A percentile compares a stretch with the other conserved stretches of the same genome.
These are phyloP conservation scores for Clavaria fumosa DNA, from an alignment of 768 basidiomycete species.

Conservation along the genomic window DNA sequence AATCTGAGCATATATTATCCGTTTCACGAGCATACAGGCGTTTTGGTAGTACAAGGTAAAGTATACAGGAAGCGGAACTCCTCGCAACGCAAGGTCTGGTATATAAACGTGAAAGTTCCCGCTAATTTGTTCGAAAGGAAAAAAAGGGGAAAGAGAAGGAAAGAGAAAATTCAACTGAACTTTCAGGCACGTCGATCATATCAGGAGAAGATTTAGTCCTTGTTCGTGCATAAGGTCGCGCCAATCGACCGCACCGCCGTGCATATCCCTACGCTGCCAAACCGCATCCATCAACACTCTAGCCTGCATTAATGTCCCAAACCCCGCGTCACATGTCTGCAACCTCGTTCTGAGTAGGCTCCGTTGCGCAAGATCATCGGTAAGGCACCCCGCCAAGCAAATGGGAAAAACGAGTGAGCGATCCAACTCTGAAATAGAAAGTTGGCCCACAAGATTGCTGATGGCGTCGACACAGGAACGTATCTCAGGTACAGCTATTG, in stretches of 20 bases:
- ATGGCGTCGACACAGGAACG: slow-evolving; percentile 37
- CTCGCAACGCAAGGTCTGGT: too few species aligned
- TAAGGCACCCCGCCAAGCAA: slow-evolving; percentile 58
- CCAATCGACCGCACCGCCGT: slow-evolving; percentile 40
- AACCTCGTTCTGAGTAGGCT: slow-evolving; percentile 46
- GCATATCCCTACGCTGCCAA: slow-evolving; percentile 51
- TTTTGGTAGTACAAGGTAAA: too few species aligned
- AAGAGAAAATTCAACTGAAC: too few species aligned
- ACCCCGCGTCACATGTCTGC: slow-evolving; percentile 35
- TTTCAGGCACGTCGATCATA: too few species aligned
- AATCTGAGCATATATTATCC: too few species aligned
- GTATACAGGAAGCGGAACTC: too few species aligned
- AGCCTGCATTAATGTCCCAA: slow-evolving; percentile 45
- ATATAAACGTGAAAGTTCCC: too few species aligned
- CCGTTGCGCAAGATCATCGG: slow-evolving; percentile 42
- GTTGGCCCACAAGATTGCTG: slow-evolving; percentile 33
- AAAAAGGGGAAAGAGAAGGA: too few species aligned
- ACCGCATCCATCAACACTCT: slow-evolving; percentile 49
- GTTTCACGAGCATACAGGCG: too few species aligned
- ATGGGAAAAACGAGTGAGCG: slow-evolving; percentile 58
- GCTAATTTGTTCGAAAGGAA: too few species aligned
- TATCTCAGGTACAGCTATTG: slow-evolving; percentile 58
- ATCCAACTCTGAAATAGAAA: slow-evolving; percentile 46
- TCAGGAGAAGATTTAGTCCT: slow-evolving; percentile 32
- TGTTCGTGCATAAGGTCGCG: slow-evolving; percentile 41